These are phyloP conservation scores for Cinchona pubescens DNA, from an alignment of 257 asterid species.

Conservation along the genomic window DNA sequence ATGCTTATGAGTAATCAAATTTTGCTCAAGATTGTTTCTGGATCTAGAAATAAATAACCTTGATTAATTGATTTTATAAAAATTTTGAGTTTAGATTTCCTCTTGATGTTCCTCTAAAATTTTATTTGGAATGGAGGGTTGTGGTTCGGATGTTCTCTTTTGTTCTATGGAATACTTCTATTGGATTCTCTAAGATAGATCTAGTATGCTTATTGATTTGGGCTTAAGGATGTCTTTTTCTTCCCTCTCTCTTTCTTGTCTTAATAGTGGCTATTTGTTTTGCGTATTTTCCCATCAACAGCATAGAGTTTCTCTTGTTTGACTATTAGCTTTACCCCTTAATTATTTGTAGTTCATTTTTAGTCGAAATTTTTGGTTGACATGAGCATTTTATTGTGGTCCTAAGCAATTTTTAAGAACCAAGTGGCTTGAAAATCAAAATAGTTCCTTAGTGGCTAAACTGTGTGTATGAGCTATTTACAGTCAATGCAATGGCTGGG, in stretches of 20 bases:
- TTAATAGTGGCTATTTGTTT: background rate
- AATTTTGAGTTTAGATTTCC: background rate
- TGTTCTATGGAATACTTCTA: background rate
- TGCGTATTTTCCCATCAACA: background rate
- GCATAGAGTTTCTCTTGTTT: background rate
- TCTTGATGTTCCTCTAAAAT: background rate
- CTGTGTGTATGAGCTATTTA: background rate
- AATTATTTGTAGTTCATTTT: background rate
- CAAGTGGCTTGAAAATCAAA: background rate
- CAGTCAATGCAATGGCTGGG: background rate
- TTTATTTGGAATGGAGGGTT: background rate
- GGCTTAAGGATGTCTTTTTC: background rate
- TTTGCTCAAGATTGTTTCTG: background rate
- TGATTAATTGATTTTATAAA: background rate
- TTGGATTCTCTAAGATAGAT: background rate
- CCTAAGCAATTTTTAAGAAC: background rate
- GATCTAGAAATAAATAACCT: conserved; percentile 2
- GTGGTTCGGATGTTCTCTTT: background rate
- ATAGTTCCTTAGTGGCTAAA: no score
- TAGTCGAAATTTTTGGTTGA: background rate
- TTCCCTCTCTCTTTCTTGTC: background rate
- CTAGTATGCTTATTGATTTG: background rate
- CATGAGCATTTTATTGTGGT: background rate
- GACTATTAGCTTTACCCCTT: background rate
- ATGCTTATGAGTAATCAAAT: no score